phyloP scores from a whole-genome alignment of 176 grass and related monocot genomes.

The Elaeis guineensis region DNA sequence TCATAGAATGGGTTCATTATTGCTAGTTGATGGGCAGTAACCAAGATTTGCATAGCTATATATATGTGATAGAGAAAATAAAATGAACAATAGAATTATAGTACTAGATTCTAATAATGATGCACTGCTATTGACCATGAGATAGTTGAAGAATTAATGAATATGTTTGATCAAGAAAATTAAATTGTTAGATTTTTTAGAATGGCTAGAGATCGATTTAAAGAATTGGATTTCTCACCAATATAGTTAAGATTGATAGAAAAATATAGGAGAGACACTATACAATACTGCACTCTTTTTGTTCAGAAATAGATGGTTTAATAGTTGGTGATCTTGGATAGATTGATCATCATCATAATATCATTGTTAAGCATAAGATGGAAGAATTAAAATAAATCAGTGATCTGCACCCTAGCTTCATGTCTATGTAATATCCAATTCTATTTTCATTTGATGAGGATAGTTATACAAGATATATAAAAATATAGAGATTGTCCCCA shows the following conservation, averaged over 20 bases:
- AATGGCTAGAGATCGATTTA: neutral
- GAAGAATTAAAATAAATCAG: neutral
- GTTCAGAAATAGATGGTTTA: neutral
- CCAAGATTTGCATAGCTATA: no score
- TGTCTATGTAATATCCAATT: neutral
- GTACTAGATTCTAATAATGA: neutral
- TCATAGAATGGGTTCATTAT: no score
- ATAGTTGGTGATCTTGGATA: neutral
- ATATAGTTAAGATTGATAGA: neutral
- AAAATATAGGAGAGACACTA: accelerated
- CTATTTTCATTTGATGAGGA: neutral
- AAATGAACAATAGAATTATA: neutral
- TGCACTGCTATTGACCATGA: neutral
- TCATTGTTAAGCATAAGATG: neutral
- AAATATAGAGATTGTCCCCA: no score
- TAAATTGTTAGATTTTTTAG: neutral
- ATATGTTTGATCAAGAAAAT: neutral
- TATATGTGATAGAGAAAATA: neutral
- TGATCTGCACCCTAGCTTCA: neutral
- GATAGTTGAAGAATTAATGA: neutral
- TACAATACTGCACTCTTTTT: neutral
- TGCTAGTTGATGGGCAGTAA: no score
- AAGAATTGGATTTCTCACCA: neutral
- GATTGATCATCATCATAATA: neutral
- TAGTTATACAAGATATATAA: neutral